Evolutionary conservation across 768 basidiomycete genomes (phyloP).

Genomic region (Kwoniella newhampshirensis): DNA sequence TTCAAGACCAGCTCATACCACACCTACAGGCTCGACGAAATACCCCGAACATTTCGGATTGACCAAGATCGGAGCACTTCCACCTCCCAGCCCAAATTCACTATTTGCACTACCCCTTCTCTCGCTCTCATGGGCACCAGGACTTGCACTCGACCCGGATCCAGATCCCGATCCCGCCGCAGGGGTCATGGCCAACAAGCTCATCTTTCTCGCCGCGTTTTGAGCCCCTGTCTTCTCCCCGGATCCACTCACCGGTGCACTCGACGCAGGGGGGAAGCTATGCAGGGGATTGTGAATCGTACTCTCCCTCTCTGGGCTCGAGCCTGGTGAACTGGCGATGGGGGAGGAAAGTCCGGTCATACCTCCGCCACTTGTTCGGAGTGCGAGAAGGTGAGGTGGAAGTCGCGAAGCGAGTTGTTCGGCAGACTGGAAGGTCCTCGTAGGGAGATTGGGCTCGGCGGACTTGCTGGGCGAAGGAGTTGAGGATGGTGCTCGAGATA

Average conservation of each 20-base stretch:
- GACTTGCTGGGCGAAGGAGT: background rate
- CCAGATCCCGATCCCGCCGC: constrained; percentile 3
- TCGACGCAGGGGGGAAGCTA: constrained; percentile 10
- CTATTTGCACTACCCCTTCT: constrained; percentile 13
- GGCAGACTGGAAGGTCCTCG: constrained; percentile 31
- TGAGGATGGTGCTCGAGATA: constrained; percentile 37
- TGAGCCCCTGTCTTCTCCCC: background rate
- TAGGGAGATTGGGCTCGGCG: constrained; percentile 7
- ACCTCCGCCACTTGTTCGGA: constrained; percentile 50
- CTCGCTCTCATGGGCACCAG: constrained; percentile 2
- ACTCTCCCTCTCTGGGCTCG: constrained; percentile 37
- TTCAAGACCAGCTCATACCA: background rate
- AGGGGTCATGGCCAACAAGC: constrained; percentile 48
- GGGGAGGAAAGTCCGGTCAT: constrained; percentile 35
- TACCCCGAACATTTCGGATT: constrained; percentile 92
- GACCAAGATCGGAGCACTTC: constrained; percentile 56
- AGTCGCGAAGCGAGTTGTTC: constrained; percentile 58
- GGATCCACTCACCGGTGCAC: constrained; percentile 11
- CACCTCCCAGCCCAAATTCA: constrained; percentile 1
- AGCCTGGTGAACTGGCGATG: constrained; percentile 23
- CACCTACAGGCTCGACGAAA: constrained; percentile 87
- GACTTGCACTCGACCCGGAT: too few relatives aligned
- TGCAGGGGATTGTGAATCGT: constrained; percentile 7
- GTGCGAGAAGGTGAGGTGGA: constrained; percentile 59
- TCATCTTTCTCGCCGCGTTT: constrained; percentile 20